Percentiles rank a stretch among this genome's conserved stretches.
Conservation (phyloP, 2,329 filamentous ascomycete genomes). For the Neocatenulostroma microsporum region DNA sequence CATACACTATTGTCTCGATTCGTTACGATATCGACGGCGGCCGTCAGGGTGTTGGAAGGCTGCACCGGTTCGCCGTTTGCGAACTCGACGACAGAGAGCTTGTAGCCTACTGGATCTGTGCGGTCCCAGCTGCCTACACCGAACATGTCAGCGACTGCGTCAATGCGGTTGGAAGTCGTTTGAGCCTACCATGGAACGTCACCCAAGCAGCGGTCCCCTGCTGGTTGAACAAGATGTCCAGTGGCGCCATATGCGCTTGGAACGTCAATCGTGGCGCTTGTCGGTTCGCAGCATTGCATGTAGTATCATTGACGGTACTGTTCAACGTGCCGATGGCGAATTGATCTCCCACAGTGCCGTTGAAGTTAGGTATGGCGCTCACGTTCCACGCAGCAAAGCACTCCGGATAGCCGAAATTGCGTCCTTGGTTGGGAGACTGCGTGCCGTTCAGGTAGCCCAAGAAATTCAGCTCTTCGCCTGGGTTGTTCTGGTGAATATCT, state of each 20-base stretch:
- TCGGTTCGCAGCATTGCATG: conserved; percentile 33
- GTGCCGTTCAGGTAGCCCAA: conserved; percentile 55
- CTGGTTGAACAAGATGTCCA: conserved; percentile 61
- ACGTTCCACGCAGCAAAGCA: conserved; percentile 62
- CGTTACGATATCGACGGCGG: conserved; percentile 46
- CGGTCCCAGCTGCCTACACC: conserved; percentile 63
- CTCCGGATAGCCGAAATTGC: conserved; percentile 63
- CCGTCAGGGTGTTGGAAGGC: conserved; percentile 38
- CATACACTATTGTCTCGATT: conserved; percentile 48
- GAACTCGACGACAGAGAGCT: conserved; percentile 42
- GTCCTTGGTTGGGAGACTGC: conserved; percentile 32
- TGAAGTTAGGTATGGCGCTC: conserved; percentile 40
- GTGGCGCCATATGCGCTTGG: conserved; percentile 60
- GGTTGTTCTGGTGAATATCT: conserved; percentile 52
- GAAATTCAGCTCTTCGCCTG: conserved; percentile 67
- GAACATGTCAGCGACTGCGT: conserved; percentile 41
- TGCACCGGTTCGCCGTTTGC: conserved; percentile 40
- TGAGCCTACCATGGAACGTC: too few species aligned
- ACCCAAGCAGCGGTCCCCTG: conserved; percentile 55
- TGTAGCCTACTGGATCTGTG: conserved; percentile 43
- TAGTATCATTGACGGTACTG: conserved; percentile 40
- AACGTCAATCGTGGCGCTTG: conserved; percentile 50
- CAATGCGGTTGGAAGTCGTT: neutral
- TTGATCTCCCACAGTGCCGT: conserved; percentile 40
- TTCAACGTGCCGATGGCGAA: conserved; percentile 43